Base-by-base conservation (phyloP, 202 grass and related monocot genomes). In the Cymbopogon flexuosus region DNA sequence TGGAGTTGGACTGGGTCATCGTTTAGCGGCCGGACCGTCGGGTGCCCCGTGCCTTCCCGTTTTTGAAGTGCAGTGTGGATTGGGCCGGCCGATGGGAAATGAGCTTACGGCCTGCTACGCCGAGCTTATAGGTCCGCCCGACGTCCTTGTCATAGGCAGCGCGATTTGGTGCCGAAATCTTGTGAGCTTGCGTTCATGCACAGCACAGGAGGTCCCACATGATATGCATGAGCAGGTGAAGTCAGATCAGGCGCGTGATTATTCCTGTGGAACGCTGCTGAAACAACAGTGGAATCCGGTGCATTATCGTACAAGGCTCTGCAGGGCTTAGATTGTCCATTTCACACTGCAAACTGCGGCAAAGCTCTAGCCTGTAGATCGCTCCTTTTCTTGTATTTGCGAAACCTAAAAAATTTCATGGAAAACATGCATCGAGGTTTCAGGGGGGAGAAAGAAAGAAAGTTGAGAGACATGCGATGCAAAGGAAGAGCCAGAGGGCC, bases 281-380 rank as follows among this genome's bases (percentile, higher is more conserved):
- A 10, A 66, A 37, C 8, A 83, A 83, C 65, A 73, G 67, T 58
- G 68, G n/a, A 22, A 83, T 68, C 74, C 74, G 75, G 68, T 74
- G 68, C 74, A 3, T 87, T 66, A 60, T 52, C 36, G 21, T 73
- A 71, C 49, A 77, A 72, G 85, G 34, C 66, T 72, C 72, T 11
- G 24, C 36, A 36, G 36, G 62, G 61, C 16, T 1, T 16, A 64
- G 43, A 45, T 10, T 77, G 66, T 35, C 43, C 36, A 4, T 57
- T 58, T 72, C 79, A 78, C 65, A 81, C 46, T 78, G 19, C 18
- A 2, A 81, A 77, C 40, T 62, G 37, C 49, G 2, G 19, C 37
- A 65, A 65, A 33, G 47, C 47, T 86, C 35, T 52, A 15, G 15
- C 45, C 2, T 40, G 58, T 41, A 41, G 34, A 64, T 34, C 41